Evolutionary conservation across 345 rosid species (phyloP).

Genomic region (Citrus sinensis): DVS_A1.0 CM039161.1:21348501-21349000

Average conservation of each 20-base stretch:
- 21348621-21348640: background rate
- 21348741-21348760: background rate
- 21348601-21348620: background rate
- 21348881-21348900: background rate
- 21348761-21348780: too few relatives aligned
- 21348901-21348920: background rate
- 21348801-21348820: background rate
- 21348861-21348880: background rate
- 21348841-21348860: background rate
- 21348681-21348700: background rate
- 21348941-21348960: background rate
- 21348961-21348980: background rate
- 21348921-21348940: background rate
- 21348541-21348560: too few relatives aligned
- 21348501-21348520: too few relatives aligned
- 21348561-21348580: background rate
- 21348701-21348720: background rate
- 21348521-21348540: too few relatives aligned
- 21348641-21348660: background rate
- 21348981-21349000: background rate
- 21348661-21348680: background rate
- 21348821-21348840: background rate
- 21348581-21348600: background rate
- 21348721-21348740: background rate
- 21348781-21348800: background rate